A percentile compares a stretch with the other conserved stretches of the same genome.
Evolutionary conservation across 2,329 filamentous ascomycete genomes (phyloP).

Genomic region (Calonectria hawksworthii): DNA sequence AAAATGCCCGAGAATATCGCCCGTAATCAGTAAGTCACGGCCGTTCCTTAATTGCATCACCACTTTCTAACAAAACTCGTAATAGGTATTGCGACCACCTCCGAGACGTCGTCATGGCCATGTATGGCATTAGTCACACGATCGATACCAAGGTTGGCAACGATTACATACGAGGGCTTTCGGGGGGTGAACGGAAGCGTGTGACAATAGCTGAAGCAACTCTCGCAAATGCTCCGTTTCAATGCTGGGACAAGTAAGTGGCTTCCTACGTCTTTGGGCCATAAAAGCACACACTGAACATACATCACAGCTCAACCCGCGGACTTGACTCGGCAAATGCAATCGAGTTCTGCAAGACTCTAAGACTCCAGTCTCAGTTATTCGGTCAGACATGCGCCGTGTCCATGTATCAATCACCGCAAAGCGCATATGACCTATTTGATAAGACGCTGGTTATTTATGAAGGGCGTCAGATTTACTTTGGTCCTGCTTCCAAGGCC

Average conservation of each 20-base stretch:
- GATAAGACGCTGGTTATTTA: conserved; percentile 77
- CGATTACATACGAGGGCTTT: conserved; percentile 76
- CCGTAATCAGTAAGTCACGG: not conserved
- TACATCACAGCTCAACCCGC: conserved; percentile 29
- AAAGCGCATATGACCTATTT: conserved; percentile 70
- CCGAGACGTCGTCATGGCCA: conserved; percentile 70
- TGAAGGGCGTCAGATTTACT: conserved; percentile 76
- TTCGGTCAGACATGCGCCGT: conserved; percentile 35
- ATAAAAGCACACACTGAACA: not conserved
- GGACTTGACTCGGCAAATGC: conserved; percentile 40
- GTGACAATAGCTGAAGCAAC: conserved; percentile 80
- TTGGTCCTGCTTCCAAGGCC: conserved; percentile 68
- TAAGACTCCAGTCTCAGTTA: conserved; percentile 34
- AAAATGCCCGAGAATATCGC: not conserved
- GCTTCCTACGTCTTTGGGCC: not conserved
- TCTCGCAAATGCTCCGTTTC: conserved; percentile 60
- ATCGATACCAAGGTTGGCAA: conserved; percentile 79
- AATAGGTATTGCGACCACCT: conserved; percentile 57
- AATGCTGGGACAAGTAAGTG: conserved; percentile 44
- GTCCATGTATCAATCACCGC: conserved; percentile 72
- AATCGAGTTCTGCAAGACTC: conserved; percentile 33
- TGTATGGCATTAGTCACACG: conserved; percentile 82
- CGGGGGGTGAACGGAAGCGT: conserved; percentile 82
- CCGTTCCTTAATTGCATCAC: too few species aligned
- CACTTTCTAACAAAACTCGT: not conserved